Percentiles rank a stretch among this genome's conserved stretches.
Conservation (phyloP, 352 stramenopile genomes). For the Pythium oligandrum region DNA sequence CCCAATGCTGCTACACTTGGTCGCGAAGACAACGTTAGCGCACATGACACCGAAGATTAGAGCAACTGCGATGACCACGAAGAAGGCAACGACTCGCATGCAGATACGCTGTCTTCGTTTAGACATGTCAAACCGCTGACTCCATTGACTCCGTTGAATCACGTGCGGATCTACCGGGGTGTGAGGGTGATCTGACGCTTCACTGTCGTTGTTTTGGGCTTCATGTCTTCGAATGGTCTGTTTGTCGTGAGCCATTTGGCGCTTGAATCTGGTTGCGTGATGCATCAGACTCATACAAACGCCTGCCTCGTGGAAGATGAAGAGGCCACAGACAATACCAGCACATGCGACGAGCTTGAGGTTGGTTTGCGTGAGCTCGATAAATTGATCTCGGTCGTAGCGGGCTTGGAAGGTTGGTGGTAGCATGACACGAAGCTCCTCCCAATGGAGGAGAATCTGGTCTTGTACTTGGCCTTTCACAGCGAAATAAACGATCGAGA, state of each 20-base stretch:
- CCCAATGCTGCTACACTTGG: constrained; percentile 65
- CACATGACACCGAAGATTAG: constrained; percentile 92
- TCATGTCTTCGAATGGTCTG: constrained; percentile 26
- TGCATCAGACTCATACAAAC: constrained; percentile 53
- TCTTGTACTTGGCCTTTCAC: constrained; percentile 41
- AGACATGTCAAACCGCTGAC: constrained; percentile 47
- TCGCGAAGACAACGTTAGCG: constrained; percentile 60
- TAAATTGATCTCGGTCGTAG: constrained; percentile 69
- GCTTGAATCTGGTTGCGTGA: constrained; percentile 48
- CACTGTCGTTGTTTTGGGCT: constrained; percentile 7
- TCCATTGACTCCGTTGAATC: constrained; percentile 34
- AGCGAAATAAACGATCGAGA: constrained; percentile 56
- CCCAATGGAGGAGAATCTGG: constrained; percentile 53
- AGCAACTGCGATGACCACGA: constrained; percentile 39
- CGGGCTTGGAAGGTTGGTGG: constrained; percentile 60
- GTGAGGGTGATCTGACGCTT: neutral
- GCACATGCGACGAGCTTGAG: constrained; percentile 55
- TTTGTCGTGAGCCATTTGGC: constrained; percentile 50
- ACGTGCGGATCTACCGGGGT: constrained; percentile 7
- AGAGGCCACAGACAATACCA: constrained; percentile 47
- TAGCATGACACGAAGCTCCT: constrained; percentile 51
- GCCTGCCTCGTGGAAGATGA: constrained; percentile 43
- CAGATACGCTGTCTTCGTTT: constrained; percentile 56
- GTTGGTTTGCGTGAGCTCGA: constrained; percentile 44
- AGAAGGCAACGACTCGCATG: constrained; percentile 46